Evolutionary conservation across 257 asterid species (phyloP), one percentile per base, ranked within the genome.

Genomic region (Avicennia marina): DNA sequence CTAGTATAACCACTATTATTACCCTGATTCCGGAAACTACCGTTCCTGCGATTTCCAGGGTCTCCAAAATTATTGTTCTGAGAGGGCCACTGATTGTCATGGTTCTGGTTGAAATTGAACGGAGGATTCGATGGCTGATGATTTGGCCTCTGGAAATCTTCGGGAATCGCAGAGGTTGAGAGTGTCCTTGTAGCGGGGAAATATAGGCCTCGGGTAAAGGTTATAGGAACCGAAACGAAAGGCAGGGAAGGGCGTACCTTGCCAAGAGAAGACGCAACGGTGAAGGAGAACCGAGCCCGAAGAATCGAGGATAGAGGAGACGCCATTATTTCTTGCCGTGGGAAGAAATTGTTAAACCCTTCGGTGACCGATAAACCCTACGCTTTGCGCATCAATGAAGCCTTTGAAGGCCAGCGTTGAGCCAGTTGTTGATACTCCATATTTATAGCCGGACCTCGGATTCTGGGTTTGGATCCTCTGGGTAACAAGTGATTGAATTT

Each of bases 131-230:
- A 46, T 1, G 76, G 53, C 60, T 63, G 81, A 11, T 41, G 48
- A 62, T 56, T 62, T 8, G 58, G 68, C 20, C 44, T 38, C 33
- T 65, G 78, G 31, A 47, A 56, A 40, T 68, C 66, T 27, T 78
- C 77, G 39, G 83, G 77, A 15, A 58, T 25, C 40, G 83, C 70
- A 4, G 79, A 81, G 43, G 90, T 72, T 1, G 90, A 64, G 46
- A 84, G 75, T 59, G 71, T 19, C 72, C 66, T 68, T 40, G 60
- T 25, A 20, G 75, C 56, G 42, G 59, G 71, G 53, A 58, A 6
- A n/a, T 56, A 48, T 33, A 72, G 68, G 29, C 15, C 62, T 58
- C 53, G 68, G 62, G 55, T 44, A 51, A 69, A 75, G 72, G 74
- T 24, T 84, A 60, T 74, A 41, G 73, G 68, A 18, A 47, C 42